Percentiles rank a stretch among this genome's conserved stretches.
Conservation (phyloP, 192 early-diverging fungal species). For the Gamsiella multidivaricata region DNA sequence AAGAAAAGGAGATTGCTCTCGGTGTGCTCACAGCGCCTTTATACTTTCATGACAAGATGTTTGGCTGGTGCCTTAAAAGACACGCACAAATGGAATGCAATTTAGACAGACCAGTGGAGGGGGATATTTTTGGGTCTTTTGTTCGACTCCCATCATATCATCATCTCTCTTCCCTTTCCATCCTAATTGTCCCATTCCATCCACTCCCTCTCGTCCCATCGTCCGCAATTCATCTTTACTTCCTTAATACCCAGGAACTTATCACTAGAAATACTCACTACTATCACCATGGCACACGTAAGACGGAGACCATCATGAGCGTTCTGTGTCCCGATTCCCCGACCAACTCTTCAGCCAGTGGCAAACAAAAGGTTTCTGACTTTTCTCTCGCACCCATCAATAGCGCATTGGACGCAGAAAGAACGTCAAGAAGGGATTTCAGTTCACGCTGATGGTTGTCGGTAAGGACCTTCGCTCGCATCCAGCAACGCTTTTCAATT, state of each 20-base stretch:
- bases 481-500: too few relatives aligned
- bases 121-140: too few relatives aligned
- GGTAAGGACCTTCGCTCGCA: constrained; percentile 75
- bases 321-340: too few relatives aligned
- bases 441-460: constrained; percentile 97
- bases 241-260: not conserved
- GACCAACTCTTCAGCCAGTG: too few relatives aligned
- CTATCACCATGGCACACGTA: not conserved
- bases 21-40: not conserved
- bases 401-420: constrained; percentile 73
- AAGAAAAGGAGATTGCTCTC: constrained; percentile 16
- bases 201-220: not conserved
- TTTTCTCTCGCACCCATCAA: constrained; percentile 9
- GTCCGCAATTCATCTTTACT: not conserved
- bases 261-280: not conserved
- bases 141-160: not conserved
- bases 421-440: constrained; percentile 95
- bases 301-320: not conserved
- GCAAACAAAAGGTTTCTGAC: too few relatives aligned
- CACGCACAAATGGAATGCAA: constrained; percentile 2
- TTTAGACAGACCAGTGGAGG: too few relatives aligned
- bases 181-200: not conserved
- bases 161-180: constrained; percentile 12
- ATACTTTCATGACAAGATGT: not conserved
- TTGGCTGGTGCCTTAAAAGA: too few relatives aligned